Evolutionary conservation across 495 filamentous ascomycete genomes (phyloP), one percentile per base, ranked within the genome.

Genomic region (Haplographium delicatum): DNA sequence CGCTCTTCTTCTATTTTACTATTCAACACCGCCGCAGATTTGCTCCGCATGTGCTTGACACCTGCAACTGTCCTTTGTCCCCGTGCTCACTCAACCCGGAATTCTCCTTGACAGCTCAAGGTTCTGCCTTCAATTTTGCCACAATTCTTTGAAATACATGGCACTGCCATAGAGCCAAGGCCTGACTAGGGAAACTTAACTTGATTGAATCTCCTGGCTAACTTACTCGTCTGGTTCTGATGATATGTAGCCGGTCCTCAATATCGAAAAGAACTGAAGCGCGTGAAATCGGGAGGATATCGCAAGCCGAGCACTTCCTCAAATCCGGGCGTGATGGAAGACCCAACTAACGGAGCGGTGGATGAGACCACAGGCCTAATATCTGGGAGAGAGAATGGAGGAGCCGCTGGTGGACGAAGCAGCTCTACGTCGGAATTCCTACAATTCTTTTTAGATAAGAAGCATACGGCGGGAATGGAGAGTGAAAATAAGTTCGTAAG

Each of bases 401-500:
- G 28, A 5, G 39, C 19, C 1, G 11, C 6, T 0, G 47, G 51
- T 30, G 15, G 24, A 46, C 46, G 37, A 47, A 24, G 22, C 52
- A 37, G 5, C 10, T 60, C 30, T 24, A 43, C 40, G 20, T 19
- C 30, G 40, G 31, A 40, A 5, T 37, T 39, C 50, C 39, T 45
- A 11, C 43, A 57, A 9, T 34, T 78, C 55, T 68, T 79, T 44
- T 56, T 75, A 47, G 67, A 75, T 49, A 56, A 57, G 31, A 57
- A 59, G 8, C 56, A 62, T 45, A 78, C 69, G 19, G 74, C 74
- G 5, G 76, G 76, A 51, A 62, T 58, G 55, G 59, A 74, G 43
- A 71, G 66, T 56, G 56, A 65, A 9, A 76, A 74, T 39, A 62
- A 63, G 44, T 80, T 79, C 66, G 70, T 83, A 38, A 68, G 71